Evolutionary conservation across 2,329 filamentous ascomycete species (phyloP).

Genomic region (Aspergillus pseudotamarii): DNA sequence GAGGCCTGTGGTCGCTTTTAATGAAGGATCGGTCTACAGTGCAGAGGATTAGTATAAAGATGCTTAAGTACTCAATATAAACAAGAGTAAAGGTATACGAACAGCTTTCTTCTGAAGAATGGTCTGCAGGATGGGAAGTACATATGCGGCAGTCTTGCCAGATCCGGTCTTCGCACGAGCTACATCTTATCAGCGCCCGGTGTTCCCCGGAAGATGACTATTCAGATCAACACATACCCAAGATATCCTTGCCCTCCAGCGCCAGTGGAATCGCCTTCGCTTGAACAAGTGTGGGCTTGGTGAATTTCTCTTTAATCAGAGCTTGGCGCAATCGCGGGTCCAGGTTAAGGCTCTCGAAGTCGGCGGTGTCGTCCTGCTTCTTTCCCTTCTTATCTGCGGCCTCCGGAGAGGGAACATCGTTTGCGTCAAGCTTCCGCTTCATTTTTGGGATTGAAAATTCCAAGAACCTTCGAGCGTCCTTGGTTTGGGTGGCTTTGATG

Average conservation of each 20-base stretch:
- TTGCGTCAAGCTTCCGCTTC: constrained; percentile 55
- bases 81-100: constrained; percentile 20
- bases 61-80: background rate
- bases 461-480: background rate
- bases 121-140: constrained; percentile 83
- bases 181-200: constrained; percentile 23
- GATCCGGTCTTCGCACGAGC: constrained; percentile 94
- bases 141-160: constrained; percentile 95
- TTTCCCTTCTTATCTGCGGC: constrained; percentile 28
- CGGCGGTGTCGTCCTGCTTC: constrained; percentile 41
- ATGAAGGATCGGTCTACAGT: constrained; percentile 37
- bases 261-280: constrained; percentile 84
- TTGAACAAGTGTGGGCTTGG: constrained; percentile 86
- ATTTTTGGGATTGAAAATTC: constrained; percentile 32
- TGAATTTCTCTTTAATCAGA: constrained; percentile 80
- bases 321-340: constrained; percentile 86
- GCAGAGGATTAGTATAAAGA: constrained; percentile 3
- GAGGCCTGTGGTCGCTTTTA: constrained; percentile 67
- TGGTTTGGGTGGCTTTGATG: constrained; percentile 12
- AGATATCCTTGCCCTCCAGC: constrained; percentile 82
- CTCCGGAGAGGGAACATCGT: constrained; percentile 48
- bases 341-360: constrained; percentile 77
- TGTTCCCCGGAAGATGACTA: too few species aligned
- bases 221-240: constrained; percentile 50
- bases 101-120: constrained; percentile 78